Conservation (phyloP, 768 basidiomycete genomes). For the Kwoniella dejecticola region DNA sequence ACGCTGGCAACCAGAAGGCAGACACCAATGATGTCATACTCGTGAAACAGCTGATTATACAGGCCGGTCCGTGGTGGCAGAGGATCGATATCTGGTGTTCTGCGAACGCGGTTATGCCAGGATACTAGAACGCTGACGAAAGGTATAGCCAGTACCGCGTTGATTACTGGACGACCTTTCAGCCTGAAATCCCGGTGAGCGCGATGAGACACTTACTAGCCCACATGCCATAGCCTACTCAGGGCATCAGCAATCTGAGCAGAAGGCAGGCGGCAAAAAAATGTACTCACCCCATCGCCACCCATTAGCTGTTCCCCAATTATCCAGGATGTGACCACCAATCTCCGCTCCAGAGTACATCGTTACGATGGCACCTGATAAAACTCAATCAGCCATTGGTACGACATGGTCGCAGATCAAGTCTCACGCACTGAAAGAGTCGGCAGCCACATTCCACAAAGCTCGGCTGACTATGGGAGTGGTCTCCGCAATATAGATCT, state of each 20-base stretch:
- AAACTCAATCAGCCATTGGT: no score
- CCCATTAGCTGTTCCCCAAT: constrained; percentile 6
- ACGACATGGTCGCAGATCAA: no score
- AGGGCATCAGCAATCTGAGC: no score
- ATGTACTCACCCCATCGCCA: constrained; percentile 20
- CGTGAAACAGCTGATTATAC: constrained; percentile 16
- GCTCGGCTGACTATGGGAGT: constrained; percentile 17
- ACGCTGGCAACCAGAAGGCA: constrained; percentile 8
- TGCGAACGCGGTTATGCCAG: constrained; percentile 6
- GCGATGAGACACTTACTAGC: constrained; percentile 11
- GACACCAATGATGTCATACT: constrained; percentile 15
- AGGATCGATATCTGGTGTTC: not conserved
- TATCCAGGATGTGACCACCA: constrained; percentile 11
- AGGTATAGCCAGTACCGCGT: constrained; percentile 12
- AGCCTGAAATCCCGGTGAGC: no score
- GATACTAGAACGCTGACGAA: constrained; percentile 10
- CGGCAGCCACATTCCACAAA: constrained; percentile 17
- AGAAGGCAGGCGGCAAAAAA: no score
- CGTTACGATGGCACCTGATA: constrained; percentile 11
- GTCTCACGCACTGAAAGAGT: constrained; percentile 13
- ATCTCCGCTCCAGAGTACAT: constrained; percentile 20
- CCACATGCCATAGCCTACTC: constrained; percentile 18
- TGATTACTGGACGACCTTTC: no score
- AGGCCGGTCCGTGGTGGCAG: constrained; percentile 1
- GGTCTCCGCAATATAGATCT: constrained; percentile 15